Percentiles rank a stretch among this genome's conserved stretches.
phyloP scores from a whole-genome alignment of 2,329 filamentous ascomycete genomes.

The Neobulgaria alba region DNA sequence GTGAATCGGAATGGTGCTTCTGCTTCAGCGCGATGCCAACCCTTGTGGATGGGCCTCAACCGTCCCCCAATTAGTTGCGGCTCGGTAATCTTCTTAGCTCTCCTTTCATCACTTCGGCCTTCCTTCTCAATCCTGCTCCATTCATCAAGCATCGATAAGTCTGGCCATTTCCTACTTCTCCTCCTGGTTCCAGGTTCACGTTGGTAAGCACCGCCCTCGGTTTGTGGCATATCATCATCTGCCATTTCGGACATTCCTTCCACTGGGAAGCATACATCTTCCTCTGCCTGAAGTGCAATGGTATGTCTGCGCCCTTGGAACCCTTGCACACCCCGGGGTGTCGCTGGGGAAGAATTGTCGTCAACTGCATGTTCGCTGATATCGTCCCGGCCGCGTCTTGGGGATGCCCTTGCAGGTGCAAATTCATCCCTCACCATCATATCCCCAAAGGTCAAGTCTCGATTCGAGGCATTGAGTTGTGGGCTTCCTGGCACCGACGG shows the following conservation, averaged over 20 bases:
- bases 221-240: constrained; percentile 58
- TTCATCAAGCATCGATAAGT: constrained; percentile 73
- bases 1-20: constrained; percentile 92
- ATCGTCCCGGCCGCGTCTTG: constrained; percentile 10
- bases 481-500: constrained; percentile 60
- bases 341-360: constrained; percentile 22
- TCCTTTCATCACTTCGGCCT: constrained; percentile 68
- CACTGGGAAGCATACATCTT: constrained; percentile 87
- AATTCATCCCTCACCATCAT: constrained; percentile 64
- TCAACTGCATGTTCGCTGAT: constrained; percentile 24
- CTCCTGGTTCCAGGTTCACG: constrained; percentile 32
- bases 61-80: constrained; percentile 87
- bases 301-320: constrained; percentile 43
- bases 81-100: constrained; percentile 87
- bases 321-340: constrained; percentile 18
- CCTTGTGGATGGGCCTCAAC: constrained; percentile 67
- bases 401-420: constrained; percentile 21
- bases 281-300: constrained; percentile 58
- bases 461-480: constrained; percentile 38
- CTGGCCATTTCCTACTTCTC: constrained; percentile 72
- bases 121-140: constrained; percentile 91
- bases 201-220: constrained; percentile 35
- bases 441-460: constrained; percentile 55
- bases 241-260: constrained; percentile 71
- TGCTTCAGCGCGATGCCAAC: constrained; percentile 82